These are phyloP conservation scores for Diplogelasinospora grovesii DNA, from an alignment of 495 filamentous ascomycete genomes.

Conservation along the genomic window DNA sequence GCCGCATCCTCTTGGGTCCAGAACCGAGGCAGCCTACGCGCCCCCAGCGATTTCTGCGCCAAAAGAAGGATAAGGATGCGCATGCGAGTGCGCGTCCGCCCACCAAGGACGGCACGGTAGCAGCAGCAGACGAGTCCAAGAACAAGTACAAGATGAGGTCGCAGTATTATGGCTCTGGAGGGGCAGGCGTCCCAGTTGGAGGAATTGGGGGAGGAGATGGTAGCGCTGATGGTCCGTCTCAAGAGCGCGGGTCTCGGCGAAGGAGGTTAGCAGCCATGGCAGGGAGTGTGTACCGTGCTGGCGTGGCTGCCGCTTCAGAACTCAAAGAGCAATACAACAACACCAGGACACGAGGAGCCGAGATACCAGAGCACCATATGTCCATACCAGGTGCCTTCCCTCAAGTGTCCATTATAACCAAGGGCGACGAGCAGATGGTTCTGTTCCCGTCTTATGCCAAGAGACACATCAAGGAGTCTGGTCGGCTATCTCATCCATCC, in stretches of 20 bases:
- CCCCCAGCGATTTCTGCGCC: background rate
- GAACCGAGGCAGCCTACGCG: background rate
- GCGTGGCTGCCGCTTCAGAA: conserved; percentile 84
- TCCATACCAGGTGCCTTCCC: conserved; percentile 74
- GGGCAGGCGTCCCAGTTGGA: too few species aligned
- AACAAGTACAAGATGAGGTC: conserved; percentile 27
- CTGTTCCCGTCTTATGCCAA: conserved; percentile 88
- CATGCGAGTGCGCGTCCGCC: background rate
- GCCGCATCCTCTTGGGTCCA: conserved; percentile 12
- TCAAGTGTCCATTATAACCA: conserved; percentile 68
- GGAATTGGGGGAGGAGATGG: conserved; percentile 21
- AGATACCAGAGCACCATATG: conserved; percentile 43
- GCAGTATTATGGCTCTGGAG: too few species aligned
- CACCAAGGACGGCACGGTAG: background rate
- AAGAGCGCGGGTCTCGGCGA: conserved; percentile 64
- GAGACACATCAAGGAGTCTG: conserved; percentile 48
- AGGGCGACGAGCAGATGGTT: conserved; percentile 85
- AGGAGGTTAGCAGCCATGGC: conserved; percentile 64
- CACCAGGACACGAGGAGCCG: conserved; percentile 46
- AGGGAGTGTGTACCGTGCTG: conserved; percentile 50
- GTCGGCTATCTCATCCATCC: conserved; percentile 6
- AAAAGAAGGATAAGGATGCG: background rate
- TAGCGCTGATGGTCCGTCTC: conserved; percentile 18
- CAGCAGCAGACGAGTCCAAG: background rate
- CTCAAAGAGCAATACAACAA: conserved; percentile 86